Evolutionary conservation across 148 eudicot species (phyloP), one percentile per base, ranked within the genome.

Genomic region (Pouteria glomerata): DNA sequence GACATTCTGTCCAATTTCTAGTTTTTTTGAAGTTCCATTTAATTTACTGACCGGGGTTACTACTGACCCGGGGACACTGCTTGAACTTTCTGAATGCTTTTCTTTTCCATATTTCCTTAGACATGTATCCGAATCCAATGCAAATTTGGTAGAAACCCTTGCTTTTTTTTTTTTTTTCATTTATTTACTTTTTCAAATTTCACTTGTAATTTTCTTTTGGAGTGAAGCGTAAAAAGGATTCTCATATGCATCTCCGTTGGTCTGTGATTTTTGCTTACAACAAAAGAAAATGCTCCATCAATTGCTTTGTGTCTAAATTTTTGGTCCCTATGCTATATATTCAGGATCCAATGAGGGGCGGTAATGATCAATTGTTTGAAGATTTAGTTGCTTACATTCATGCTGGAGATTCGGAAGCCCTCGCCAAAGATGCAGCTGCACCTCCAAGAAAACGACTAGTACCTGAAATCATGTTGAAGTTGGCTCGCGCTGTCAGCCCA

Each of bases 341-440:
- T n/a, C n/a, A 94, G 98, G 97, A 94, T 75, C 98, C 98, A 26
- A 94, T 94, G 98, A 86, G 98, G 85, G 98, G 97, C 30, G 93
- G 89, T 5, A 79, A 33, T 16, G 98, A 94, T 76, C 82, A 89
- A 19, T 62, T 94, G 91, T 83, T 91, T 73, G 97, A 91, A 68
- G 91, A 94, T 85, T 69, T 94, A 59, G 84, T 91, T 26, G 80
- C 84, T 56, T 68, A 73, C 10, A 84, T 94, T 76, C 98, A 91
- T 81, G 93, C 84, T 35, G 93, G 83, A 51, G 96, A 89, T 50
- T 58, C 81, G 19, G 90, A 89, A 74, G 97, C 96, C 41, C 80
- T 89, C 12, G 88, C 93, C 18, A 90, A 77, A 71, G 89, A 93
- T 71, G 84, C 84, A 0, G 61, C 47, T 55, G 93, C 98, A 11